phyloP scores from a whole-genome alignment of 345 rosid species.

The Pugionium cornutum region DNA sequence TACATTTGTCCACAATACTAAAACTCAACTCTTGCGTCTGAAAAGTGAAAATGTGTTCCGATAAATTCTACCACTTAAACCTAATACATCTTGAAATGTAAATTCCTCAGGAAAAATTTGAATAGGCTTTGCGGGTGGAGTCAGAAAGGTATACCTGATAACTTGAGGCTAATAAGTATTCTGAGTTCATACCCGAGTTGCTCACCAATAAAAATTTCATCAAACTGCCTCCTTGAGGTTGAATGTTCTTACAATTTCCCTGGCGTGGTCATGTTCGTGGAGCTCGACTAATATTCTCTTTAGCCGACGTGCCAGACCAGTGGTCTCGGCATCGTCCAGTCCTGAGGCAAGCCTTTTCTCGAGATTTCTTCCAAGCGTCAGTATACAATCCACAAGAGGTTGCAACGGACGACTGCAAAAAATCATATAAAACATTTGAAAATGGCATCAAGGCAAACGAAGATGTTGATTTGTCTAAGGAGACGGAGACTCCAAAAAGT shows the following conservation, averaged over 20 bases:
- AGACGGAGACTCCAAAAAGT: neutral
- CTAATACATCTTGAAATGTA: slow-evolving; percentile 10
- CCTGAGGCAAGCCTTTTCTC: slow-evolving; percentile 62
- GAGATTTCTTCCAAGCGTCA: slow-evolving; percentile 52
- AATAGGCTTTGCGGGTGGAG: slow-evolving; percentile 2
- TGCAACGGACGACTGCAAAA: slow-evolving; percentile 70
- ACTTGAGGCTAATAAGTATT: neutral
- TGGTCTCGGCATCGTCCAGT: slow-evolving; percentile 53
- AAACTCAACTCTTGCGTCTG: slow-evolving; percentile 1
- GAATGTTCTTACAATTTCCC: slow-evolving; percentile 68
- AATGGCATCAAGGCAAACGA: slow-evolving; percentile 1
- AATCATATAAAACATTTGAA: slow-evolving; percentile 5
- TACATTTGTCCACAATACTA: slow-evolving; percentile 8
- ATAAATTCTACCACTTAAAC: neutral
- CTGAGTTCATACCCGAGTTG: slow-evolving; percentile 8
- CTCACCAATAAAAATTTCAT: slow-evolving; percentile 17
- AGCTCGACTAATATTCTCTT: slow-evolving; percentile 86
- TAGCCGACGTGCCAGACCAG: slow-evolving; percentile 77
- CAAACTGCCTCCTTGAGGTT: slow-evolving; percentile 79
- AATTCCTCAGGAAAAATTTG: neutral
- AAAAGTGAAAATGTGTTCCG: slow-evolving; percentile 12
- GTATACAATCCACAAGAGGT: slow-evolving; percentile 73
- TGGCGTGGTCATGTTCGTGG: slow-evolving; percentile 80
- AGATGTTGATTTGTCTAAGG: neutral
- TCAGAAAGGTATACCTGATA: slow-evolving; percentile 8